A percentile compares a stretch with the other conserved stretches of the same genome.
phyloP scores from a whole-genome alignment of 352 stramenopile genomes.

The Achlya hypogyna region DNA sequence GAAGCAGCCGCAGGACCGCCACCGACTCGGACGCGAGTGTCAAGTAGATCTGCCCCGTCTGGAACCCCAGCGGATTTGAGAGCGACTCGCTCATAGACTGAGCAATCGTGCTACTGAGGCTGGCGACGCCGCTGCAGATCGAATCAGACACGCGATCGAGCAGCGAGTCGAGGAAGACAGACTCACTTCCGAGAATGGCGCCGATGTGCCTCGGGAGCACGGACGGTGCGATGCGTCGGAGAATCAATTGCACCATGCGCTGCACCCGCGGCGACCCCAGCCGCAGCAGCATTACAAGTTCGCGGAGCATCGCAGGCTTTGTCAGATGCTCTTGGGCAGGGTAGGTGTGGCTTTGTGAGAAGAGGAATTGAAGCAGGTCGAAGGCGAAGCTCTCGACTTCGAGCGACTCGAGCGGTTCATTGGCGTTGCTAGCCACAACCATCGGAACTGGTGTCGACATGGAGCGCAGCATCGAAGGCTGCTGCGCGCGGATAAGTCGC shows the following conservation, averaged over 20 bases:
- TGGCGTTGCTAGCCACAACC: background rate
- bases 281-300: conserved; percentile 66
- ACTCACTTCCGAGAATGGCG: conserved; percentile 66
- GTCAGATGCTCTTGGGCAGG: conserved; percentile 48
- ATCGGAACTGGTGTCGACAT: conserved; percentile 64
- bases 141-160: conserved; percentile 83
- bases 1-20: conserved; percentile 55
- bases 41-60: conserved; percentile 70
- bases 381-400: conserved; percentile 74
- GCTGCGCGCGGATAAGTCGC: conserved; percentile 62
- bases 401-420: conserved; percentile 41
- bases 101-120: conserved; percentile 19
- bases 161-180: conserved; percentile 70
- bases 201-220: conserved; percentile 59
- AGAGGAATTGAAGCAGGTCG: conserved; percentile 60
- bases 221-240: conserved; percentile 57
- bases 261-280: conserved; percentile 68
- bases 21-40: conserved; percentile 75
- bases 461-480: conserved; percentile 56
- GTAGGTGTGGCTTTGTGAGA: conserved; percentile 63
- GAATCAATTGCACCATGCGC: conserved; percentile 70
- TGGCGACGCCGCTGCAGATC: conserved; percentile 62
- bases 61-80: conserved; percentile 71
- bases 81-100: conserved; percentile 56
- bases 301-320: conserved; percentile 51